Percentiles rank a stretch among this genome's conserved stretches.
These are phyloP conservation scores for Boletus coccyginus DNA, from an alignment of 768 basidiomycete genomes.

Conservation along the genomic window DNA sequence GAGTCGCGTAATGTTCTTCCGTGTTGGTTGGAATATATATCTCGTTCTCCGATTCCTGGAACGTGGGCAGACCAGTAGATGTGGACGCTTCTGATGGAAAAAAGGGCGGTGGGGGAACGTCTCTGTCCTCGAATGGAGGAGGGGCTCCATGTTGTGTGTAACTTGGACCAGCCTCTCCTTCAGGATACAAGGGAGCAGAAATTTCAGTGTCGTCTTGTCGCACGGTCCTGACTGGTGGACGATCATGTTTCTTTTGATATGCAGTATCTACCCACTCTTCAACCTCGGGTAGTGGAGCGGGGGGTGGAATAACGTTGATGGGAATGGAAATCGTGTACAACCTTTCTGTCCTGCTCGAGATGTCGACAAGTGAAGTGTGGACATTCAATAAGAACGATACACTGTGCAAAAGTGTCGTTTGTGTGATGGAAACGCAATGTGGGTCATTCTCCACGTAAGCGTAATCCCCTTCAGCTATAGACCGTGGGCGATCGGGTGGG, in stretches of 20 bases:
- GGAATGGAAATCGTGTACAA: conserved; percentile 66
- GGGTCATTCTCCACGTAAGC: conserved; percentile 53
- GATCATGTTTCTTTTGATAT: conserved; percentile 87
- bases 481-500: conserved; percentile 44
- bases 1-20: conserved; percentile 38
- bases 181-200: conserved; percentile 62
- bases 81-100: conserved; percentile 60
- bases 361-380: conserved; percentile 75
- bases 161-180: conserved; percentile 75
- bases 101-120: conserved; percentile 67
- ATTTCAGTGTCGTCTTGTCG: conserved; percentile 65
- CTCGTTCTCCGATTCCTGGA: conserved; percentile 78
- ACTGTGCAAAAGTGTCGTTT: conserved; percentile 79
- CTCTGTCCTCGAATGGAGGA: conserved; percentile 83
- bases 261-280: conserved; percentile 69
- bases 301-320: conserved; percentile 66
- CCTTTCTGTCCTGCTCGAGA: conserved; percentile 63
- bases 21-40: conserved; percentile 54
- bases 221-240: conserved; percentile 69
- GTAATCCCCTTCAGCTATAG: conserved; percentile 42
- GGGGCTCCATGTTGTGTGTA: conserved; percentile 62
- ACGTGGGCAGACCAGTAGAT: conserved; percentile 62
- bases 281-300: conserved; percentile 77
- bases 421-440: conserved; percentile 74
- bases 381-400: conserved; percentile 76